These are phyloP conservation scores for Hirschioporus abietinus DNA, from an alignment of 768 basidiomycete genomes.

Conservation along the genomic window DNA sequence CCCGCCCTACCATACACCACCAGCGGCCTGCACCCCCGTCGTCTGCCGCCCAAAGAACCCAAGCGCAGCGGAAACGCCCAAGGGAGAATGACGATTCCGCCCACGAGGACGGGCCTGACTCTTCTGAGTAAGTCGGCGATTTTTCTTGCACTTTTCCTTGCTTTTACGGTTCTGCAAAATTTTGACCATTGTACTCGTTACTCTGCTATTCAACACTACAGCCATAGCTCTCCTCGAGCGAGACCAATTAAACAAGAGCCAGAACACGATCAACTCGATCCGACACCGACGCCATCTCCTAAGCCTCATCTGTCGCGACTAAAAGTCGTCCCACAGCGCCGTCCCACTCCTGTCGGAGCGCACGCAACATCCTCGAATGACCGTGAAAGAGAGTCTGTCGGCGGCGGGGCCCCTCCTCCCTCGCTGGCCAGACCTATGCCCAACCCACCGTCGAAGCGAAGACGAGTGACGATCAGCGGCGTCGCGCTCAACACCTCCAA, in stretches of 20 bases:
- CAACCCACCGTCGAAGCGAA: conserved; percentile 44
- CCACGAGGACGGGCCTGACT: conserved; percentile 34
- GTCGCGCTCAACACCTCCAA: conserved; percentile 49
- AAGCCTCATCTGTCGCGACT: conserved; percentile 11
- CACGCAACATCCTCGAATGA: not conserved
- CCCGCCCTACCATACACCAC: not conserved
- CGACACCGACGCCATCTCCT: conserved; percentile 30
- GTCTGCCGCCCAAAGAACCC: conserved; percentile 23
- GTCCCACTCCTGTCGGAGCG: not conserved
- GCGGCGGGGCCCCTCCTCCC: conserved; percentile 31
- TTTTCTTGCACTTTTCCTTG: conserved; percentile 5
- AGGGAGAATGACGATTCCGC: conserved; percentile 32
- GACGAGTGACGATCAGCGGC: conserved; percentile 68
- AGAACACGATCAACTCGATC: conserved; percentile 42
- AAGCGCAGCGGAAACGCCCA: conserved; percentile 37
- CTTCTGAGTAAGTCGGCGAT: conserved; percentile 36
- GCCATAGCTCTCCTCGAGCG: conserved; percentile 39
- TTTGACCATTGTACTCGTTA: conserved; percentile 14
- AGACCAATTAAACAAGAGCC: conserved; percentile 61
- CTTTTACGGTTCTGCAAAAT: conserved; percentile 9
- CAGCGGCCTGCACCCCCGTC: conserved; percentile 14
- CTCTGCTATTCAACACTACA: conserved; percentile 13
- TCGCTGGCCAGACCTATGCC: conserved; percentile 33
- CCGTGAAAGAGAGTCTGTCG: not conserved
- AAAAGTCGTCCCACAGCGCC: not conserved